A percentile compares a stretch with the other conserved stretches of the same genome.
Evolutionary conservation across 345 rosid species (phyloP).

Genomic region (Carallia brachiata): DNA sequence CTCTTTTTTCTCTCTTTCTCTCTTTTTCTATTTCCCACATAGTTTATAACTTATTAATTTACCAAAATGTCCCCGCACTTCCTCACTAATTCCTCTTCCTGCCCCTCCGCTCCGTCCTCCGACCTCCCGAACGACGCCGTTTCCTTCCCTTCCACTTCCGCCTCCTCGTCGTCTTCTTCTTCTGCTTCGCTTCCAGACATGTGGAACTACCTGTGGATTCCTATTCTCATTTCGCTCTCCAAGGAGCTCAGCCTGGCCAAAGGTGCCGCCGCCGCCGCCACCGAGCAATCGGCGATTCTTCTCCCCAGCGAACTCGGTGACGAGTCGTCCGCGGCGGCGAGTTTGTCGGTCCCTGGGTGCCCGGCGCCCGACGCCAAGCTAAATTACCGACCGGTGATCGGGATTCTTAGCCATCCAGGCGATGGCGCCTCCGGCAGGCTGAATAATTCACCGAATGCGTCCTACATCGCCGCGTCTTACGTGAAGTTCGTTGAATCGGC

Average conservation of each 20-base stretch:
- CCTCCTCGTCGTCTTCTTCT: constrained; percentile 12
- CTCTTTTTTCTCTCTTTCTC: background rate
- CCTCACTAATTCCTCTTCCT: constrained; percentile 32
- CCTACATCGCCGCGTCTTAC: constrained; percentile 80
- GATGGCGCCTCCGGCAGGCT: constrained; percentile 89
- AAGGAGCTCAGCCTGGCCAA: constrained; percentile 37
- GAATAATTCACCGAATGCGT: constrained; percentile 46
- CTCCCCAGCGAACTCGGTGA: constrained; percentile 42
- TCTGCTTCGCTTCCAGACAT: constrained; percentile 14
- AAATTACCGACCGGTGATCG: constrained; percentile 77
- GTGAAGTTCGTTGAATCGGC: constrained; percentile 89
- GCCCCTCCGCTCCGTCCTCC: constrained; percentile 12
- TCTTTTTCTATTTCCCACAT: too few relatives aligned
- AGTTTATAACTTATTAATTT: background rate
- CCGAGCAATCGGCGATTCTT: constrained; percentile 21
- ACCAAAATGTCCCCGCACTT: constrained; percentile 38
- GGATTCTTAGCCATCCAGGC: constrained; percentile 79
- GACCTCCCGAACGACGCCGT: constrained; percentile 31
- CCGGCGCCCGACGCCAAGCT: constrained; percentile 48
- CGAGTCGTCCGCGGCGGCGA: constrained; percentile 13
- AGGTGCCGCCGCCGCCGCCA: constrained; percentile 13
- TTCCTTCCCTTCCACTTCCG: constrained; percentile 24
- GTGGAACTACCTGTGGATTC: constrained; percentile 52
- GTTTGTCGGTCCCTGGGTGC: constrained; percentile 33
- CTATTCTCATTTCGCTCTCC: constrained; percentile 45